Percentiles rank a stretch among this genome's conserved stretches.
Evolutionary conservation across 2,329 filamentous ascomycete genomes (phyloP).

Genomic region (Didymella sp.): DNA sequence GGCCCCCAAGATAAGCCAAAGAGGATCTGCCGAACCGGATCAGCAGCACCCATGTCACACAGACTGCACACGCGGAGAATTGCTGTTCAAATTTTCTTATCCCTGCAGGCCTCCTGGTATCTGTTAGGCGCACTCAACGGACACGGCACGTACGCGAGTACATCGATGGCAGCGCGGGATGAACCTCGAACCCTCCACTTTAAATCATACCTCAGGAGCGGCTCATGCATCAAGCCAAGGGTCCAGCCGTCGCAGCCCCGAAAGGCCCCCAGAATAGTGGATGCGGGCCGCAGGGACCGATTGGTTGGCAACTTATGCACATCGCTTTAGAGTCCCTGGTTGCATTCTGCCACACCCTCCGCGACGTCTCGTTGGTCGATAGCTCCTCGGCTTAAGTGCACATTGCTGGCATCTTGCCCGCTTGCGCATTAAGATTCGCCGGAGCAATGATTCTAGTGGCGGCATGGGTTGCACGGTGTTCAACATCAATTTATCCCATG

Average conservation of each 20-base stretch:
- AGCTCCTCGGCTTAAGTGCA: constrained; percentile 1
- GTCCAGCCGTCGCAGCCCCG: constrained; percentile 18
- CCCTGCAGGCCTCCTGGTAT: constrained; percentile 7
- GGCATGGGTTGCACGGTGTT: constrained; percentile 19
- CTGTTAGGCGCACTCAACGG: constrained; percentile 8
- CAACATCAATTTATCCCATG: constrained; percentile 11
- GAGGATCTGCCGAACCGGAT: constrained; percentile 10
- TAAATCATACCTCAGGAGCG: constrained; percentile 15
- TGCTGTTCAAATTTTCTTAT: constrained; percentile 5
- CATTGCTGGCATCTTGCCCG: constrained; percentile 17
- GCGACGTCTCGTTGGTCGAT: constrained; percentile 18
- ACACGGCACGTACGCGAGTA: constrained; percentile 12
- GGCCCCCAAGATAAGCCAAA: constrained; percentile 2
- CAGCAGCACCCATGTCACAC: constrained; percentile 8
- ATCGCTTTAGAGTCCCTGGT: not conserved
- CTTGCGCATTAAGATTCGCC: constrained; percentile 6
- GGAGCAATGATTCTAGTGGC: constrained; percentile 14
- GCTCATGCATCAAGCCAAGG: constrained; percentile 20
- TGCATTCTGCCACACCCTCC: constrained; percentile 8
- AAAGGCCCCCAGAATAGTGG: constrained; percentile 9
- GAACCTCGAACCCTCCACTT: constrained; percentile 14
- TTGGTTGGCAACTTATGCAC: not conserved
- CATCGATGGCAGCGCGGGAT: constrained; percentile 9
- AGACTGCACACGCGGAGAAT: constrained; percentile 1
- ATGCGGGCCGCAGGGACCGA: constrained; percentile 22